Base-by-base conservation (phyloP, 1,284 basidiomycete genomes). In the Uromyces viciae-fabae region DNA sequence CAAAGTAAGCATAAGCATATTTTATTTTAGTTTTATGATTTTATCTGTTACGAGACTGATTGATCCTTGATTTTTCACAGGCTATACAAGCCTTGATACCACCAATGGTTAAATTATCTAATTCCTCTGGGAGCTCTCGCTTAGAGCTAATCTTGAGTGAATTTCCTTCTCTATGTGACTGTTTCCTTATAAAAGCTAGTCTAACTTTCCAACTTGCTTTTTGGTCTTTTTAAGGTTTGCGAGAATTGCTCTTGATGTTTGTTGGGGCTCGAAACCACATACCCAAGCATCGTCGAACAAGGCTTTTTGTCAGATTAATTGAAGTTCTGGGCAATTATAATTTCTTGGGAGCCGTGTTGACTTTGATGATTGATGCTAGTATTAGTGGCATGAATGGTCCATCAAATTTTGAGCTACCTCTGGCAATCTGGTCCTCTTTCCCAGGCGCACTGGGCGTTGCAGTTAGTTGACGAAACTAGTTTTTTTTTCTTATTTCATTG, bases 31-130 rank as follows among this genome's bases (percentile, higher is more conserved):
- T 2, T 36, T 71, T 36, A n/a, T n/a, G n/a, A n/a, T n/a, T n/a
- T n/a, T n/a, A n/a, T n/a, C n/a, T 38, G 54, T 54, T 64, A 33
- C 0, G 3, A 8, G 22, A 28, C 69, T 60, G 22, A 56, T 69
- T 43, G 42, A 19, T 46, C 25, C 31, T 58, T 38, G 1, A 36
- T 25, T 33, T 17, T 43, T 2, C 38, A 7, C 43, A 94, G 92
- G 98, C 95, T 0, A 91, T 98, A 78, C 92, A 94, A 82, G 92
- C 90, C 84, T 95, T 98, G 81, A 92, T 98, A 0, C 96, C 97
- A 0, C 93, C 97, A 49, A 93, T 98, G 90, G 91, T 92, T 22
- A 88, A 90, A 8, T 92, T 93, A 0, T 88, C 93, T 84, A 91
- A 90, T 85, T 85, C 88, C 80, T 88, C 89, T 71, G 88, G 91